A percentile compares a stretch with the other conserved stretches of the same genome.
phyloP scores from a whole-genome alignment of 305 asterid species.

The Solanum aculeatissimum region DNA sequence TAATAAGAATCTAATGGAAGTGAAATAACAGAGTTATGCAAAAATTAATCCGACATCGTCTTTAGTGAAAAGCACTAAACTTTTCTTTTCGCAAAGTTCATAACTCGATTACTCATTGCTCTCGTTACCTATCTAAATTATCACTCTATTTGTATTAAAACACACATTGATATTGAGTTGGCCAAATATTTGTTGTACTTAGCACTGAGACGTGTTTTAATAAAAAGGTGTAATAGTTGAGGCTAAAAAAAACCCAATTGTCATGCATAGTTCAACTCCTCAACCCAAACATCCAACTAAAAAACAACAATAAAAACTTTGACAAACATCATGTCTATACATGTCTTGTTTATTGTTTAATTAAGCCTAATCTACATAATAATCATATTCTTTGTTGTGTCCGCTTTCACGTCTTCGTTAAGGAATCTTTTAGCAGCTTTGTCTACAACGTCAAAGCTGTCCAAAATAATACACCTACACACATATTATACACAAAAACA shows the following conservation, averaged over 20 bases:
- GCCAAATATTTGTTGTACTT: background rate
- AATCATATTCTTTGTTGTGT: conserved; percentile 18
- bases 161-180: background rate
- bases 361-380: background rate
- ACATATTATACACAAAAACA: background rate
- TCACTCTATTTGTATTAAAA: background rate
- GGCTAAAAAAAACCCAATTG: background rate
- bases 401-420: conserved; percentile 18
- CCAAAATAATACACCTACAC: background rate
- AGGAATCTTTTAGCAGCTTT: conserved; percentile 17
- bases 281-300: background rate
- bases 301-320: background rate
- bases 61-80: background rate
- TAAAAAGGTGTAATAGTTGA: background rate
- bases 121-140: background rate
- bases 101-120: background rate
- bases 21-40: background rate
- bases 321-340: background rate
- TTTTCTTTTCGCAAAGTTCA: background rate
- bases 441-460: conserved; percentile 22
- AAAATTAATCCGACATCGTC: background rate
- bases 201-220: background rate
- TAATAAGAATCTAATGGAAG: background rate
- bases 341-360: background rate
- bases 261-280: background rate